Base-by-base conservation (phyloP, 768 basidiomycete genomes). In the Calocybe gangraenosa region DNA sequence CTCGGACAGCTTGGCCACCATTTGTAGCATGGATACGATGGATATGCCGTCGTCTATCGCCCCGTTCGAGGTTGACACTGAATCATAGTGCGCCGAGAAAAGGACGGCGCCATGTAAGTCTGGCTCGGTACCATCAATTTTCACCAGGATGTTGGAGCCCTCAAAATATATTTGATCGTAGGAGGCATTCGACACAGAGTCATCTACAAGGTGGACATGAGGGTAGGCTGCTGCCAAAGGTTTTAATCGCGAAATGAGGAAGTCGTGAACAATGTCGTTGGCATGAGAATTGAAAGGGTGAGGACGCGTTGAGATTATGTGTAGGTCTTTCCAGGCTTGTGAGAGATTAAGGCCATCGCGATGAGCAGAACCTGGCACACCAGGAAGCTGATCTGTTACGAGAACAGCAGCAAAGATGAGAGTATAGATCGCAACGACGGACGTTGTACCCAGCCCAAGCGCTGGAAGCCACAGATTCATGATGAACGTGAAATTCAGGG, bases 41-140 rank as follows among this genome's bases (percentile, higher is more conserved):
- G 38, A 53, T 35, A 57, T 54, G 9, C 53, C 56, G 49, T 89
- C 79, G 51, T 92, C 90, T 1, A 85, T 88, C 3, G 79, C 82
- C 1, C 90, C 89, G 0, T 78, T 71, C 2, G 82, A 79, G 0
- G 83, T 84, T 0, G 86, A 84, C 3, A 88, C 87, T 0, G 87
- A 88, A 63, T 89, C 87, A 59, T 79, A 90, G 56, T 92, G 90
- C 1, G 88, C 87, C 0, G 87, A 89, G 48, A 92, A 81, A 8
- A 92, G 60, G 2, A 87, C 81, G 15, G 68, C 81, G 3, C 69
- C 69, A 18, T 49, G 60, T 11, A 61, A 44, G 14, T 55, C 48
- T 19, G 64, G 55, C 14, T 76, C 71, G 0, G 68, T 70, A 0
- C 82, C 83, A 43, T 78, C 70, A 20, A 86, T 60, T 55, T 79